A percentile compares a stretch with the other conserved stretches of the same genome.
These are phyloP conservation scores for Verticillium nonalfalfae DNA, from an alignment of 2,329 filamentous ascomycete species.

Conservation along the genomic window DNA sequence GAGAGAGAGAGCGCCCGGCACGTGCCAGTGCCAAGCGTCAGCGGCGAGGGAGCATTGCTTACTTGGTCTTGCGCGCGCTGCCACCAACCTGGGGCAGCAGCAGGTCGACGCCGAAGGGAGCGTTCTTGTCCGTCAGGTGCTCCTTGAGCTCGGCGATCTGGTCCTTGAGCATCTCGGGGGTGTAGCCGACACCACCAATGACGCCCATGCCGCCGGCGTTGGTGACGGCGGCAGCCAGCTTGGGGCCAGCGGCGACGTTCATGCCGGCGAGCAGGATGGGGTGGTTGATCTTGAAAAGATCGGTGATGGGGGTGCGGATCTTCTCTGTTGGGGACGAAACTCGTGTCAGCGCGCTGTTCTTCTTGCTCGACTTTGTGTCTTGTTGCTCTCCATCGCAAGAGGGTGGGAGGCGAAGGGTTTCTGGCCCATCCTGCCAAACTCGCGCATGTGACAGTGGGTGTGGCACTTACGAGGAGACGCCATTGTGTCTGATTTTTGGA, in stretches of 20 bases:
- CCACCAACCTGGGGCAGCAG: conserved; percentile 92
- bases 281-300: conserved; percentile 97
- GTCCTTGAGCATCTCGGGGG: conserved; percentile 92
- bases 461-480: conserved; percentile 68
- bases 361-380: no score
- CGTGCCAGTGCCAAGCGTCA: no score
- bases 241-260: conserved; percentile 97
- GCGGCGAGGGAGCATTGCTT: conserved; percentile 16
- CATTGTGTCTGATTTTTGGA: conserved; percentile 43
- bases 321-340: conserved; percentile 49
- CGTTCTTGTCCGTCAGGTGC: conserved; percentile 81
- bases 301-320: conserved; percentile 86
- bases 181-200: conserved; percentile 93
- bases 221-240: conserved; percentile 92
- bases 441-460: conserved; percentile 8
- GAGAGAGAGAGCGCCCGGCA: no score
- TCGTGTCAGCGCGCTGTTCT: not conserved
- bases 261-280: conserved; percentile 94
- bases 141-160: conserved; percentile 93
- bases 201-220: conserved; percentile 96
- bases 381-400: no score
- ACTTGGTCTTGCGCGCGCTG: conserved; percentile 90
- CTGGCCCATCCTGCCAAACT: no score
- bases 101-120: conserved; percentile 91
- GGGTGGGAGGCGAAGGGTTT: no score